Evolutionary conservation across 1,284 basidiomycete species (phyloP), one percentile per base, ranked within the genome.

Genomic region (Pseudozyma flocculosa): DNA sequence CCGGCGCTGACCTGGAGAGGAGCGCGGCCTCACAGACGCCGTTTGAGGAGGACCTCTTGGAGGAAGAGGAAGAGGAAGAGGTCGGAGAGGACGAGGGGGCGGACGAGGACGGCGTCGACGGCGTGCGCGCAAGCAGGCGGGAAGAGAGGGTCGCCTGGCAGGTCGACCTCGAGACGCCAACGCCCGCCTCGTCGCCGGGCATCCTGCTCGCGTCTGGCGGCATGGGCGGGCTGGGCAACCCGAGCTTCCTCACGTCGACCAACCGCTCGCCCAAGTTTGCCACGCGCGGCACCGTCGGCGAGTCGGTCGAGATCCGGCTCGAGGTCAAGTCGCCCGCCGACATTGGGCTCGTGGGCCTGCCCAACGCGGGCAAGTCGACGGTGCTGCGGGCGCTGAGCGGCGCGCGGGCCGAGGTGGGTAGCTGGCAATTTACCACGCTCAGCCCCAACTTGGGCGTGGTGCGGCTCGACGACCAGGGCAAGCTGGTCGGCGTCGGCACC

Each of bases 391-490:
- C 92, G 0, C 81, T 98, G 18, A 96, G 92, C 0, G 90, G 89
- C 5, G 88, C 89, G 17, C 65, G 64, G 70, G 91, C 89, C 2
- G 88, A 91, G 71, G 88, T 97, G 5, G 95, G 92, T 0, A 84
- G 86, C 8, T 96, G 95, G 78, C 87, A 89, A 2, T 97, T 97
- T 79, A 96, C 94, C 10, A 98, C 92, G 1, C 82, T 97, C 38
- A 94, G 94, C 62, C 95, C 94, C 1, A 87, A 96, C 50, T 85
- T 97, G n/a, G 94, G 91, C 1, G 91, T 92, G 41, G 87, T 95
- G 21, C 85, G 90, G 55, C 17, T 96, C 17, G 87, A 85, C 36
- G 86, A 86, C 22, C 88, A 92, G 68, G 71, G 69, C 14, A 44
- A 15, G 11, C 50, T 72, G 30, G 55, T 49, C 41, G 56, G 57